Conservation (phyloP, 2,329 filamentous ascomycete genomes). For the Cercospora sp. region DNA sequence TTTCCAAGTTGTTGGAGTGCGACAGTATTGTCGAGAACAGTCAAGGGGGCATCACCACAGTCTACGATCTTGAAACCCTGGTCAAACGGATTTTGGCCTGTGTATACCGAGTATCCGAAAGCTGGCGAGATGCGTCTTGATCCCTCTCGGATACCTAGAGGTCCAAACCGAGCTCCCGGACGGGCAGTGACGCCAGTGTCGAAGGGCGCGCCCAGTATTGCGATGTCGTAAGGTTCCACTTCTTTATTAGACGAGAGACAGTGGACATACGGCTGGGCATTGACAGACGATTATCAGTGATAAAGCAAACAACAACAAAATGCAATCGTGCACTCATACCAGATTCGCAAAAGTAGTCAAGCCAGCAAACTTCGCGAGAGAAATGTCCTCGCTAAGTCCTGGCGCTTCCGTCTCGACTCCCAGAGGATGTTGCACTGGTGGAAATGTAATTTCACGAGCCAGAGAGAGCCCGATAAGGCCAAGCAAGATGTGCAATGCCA, state of each 20-base stretch:
- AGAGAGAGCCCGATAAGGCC: background rate
- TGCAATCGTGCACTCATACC: background rate
- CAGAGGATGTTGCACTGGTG: slow-evolving; percentile 42
- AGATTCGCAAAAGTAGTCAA: slow-evolving; percentile 52
- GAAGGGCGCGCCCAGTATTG: slow-evolving; percentile 21
- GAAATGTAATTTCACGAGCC: slow-evolving; percentile 49
- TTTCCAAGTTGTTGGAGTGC: slow-evolving; percentile 56
- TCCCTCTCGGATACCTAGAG: slow-evolving; percentile 34
- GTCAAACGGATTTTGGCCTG: slow-evolving; percentile 43
- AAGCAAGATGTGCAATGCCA: background rate
- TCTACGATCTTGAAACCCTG: slow-evolving; percentile 57
- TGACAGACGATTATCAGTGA: background rate
- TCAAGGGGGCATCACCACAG: slow-evolving; percentile 57
- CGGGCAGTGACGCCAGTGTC: slow-evolving; percentile 52
- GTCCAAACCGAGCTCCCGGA: slow-evolving; percentile 56
- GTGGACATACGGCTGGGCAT: slow-evolving; percentile 46
- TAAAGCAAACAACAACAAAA: background rate
- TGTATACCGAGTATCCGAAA: slow-evolving; percentile 52
- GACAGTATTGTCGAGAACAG: slow-evolving; percentile 53
- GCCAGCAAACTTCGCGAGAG: slow-evolving; percentile 41
- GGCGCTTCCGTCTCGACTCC: slow-evolving; percentile 25
- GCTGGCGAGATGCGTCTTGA: slow-evolving; percentile 46
- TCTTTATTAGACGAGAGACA: slow-evolving; percentile 44
- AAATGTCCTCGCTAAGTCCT: slow-evolving; percentile 29
- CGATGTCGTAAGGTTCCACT: slow-evolving; percentile 51